Evolutionary conservation across 768 basidiomycete species (phyloP).

Genomic region (Lentinula boryana): DNA sequence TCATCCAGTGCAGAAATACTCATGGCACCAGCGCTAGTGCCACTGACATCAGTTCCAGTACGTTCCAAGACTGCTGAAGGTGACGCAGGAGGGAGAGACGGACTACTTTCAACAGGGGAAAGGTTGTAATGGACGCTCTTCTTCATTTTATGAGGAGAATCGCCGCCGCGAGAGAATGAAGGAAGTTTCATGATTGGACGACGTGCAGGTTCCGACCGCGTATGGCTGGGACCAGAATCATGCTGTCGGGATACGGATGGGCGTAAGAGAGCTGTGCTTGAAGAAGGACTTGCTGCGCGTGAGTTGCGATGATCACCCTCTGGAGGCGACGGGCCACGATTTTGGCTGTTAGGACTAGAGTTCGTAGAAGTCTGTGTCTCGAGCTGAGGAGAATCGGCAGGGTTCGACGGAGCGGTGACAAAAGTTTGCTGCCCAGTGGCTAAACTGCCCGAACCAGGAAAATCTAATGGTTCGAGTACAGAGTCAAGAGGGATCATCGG

Average conservation of each 20-base stretch:
- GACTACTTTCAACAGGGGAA: slow-evolving; percentile 3
- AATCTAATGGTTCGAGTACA: neutral
- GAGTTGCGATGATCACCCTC: neutral
- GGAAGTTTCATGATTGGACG: slow-evolving; percentile 15
- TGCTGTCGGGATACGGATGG: slow-evolving; percentile 5
- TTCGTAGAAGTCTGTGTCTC: neutral
- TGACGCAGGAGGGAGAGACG: slow-evolving; percentile 32
- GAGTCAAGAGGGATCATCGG: slow-evolving; percentile 8
- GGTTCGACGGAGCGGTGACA: slow-evolving; percentile 19
- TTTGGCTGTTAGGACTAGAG: neutral
- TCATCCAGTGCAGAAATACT: slow-evolving; percentile 16
- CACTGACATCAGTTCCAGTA: slow-evolving; percentile 45
- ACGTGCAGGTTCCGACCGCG: slow-evolving; percentile 12
- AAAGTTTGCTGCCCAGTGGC: slow-evolving; percentile 1
- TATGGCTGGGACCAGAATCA: slow-evolving; percentile 7
- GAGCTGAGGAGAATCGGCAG: slow-evolving; percentile 3
- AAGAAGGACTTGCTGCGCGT: slow-evolving; percentile 6
- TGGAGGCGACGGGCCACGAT: neutral
- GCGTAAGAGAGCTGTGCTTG: slow-evolving; percentile 12
- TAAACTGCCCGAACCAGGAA: neutral
- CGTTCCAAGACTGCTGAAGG: slow-evolving; percentile 66
- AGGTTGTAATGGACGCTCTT: slow-evolving; percentile 37
- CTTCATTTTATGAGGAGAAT: slow-evolving; percentile 15
- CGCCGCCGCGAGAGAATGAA: slow-evolving; percentile 9
- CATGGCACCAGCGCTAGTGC: slow-evolving; percentile 61